Percentiles rank a stretch among this genome's conserved stretches.
Conservation (phyloP, 306 rosid species). For the Psophocarpus tetragonolobus region DNA sequence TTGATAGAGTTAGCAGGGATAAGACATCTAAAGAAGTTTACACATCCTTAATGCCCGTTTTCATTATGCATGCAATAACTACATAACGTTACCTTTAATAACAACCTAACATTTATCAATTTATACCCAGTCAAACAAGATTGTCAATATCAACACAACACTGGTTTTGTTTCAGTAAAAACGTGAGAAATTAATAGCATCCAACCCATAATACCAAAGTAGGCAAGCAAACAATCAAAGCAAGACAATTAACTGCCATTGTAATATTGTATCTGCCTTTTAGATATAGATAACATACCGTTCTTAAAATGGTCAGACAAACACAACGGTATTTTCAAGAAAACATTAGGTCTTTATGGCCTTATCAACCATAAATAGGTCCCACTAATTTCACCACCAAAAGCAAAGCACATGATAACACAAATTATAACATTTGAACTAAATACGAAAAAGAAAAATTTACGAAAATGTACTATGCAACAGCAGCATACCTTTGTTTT, state of each 20-base stretch:
- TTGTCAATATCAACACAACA: background rate
- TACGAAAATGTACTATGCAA: background rate
- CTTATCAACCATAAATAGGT: slow-evolving; percentile 2
- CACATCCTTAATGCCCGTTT: background rate
- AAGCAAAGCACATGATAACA: slow-evolving; percentile 1
- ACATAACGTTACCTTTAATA: background rate
- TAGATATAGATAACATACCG: slow-evolving; percentile 10
- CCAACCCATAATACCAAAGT: background rate
- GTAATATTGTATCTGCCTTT: slow-evolving; percentile 7
- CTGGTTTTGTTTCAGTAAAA: background rate
- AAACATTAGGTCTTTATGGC: background rate
- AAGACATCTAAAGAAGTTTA: background rate
- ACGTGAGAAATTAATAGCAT: background rate
- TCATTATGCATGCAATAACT: background rate
- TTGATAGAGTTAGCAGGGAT: background rate
- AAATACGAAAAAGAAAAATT: background rate
- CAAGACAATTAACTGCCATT: background rate
- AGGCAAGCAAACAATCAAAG: background rate
- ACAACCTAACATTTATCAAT: slow-evolving; percentile 4
- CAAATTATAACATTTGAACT: slow-evolving; percentile 3
- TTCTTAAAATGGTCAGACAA: slow-evolving; percentile 9
- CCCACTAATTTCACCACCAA: background rate
- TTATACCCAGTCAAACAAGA: background rate
- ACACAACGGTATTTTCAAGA: background rate
- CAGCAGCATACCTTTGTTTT: slow-evolving; percentile 69